Base-by-base conservation (phyloP, 768 basidiomycete species). In the Collybiopsis confluens region DNA sequence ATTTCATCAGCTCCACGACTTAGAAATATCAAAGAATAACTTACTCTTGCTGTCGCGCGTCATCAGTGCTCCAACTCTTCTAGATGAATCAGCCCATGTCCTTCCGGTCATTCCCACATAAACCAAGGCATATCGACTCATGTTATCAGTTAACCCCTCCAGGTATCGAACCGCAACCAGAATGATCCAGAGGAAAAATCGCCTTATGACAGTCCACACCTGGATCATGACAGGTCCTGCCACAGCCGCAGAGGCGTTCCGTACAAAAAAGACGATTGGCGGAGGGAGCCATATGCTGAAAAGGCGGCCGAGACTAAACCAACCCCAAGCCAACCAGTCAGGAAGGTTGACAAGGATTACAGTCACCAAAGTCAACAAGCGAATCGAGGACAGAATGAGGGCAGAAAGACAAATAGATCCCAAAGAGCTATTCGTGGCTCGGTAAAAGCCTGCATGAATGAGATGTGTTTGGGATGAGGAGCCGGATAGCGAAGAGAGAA, bases 361-460 rank as follows among this genome's bases (percentile, higher is more conserved):
- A 0, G 75, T 73, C 21, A 80, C 40, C 3, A 85, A 66, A 0
- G 75, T 69, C 45, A 89, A 73, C 3, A 85, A 57, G 16, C 85
- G 83, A n/a, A 90, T 75, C 40, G 77, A 65, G 3, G 92, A 85
- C 42, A 93, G 79, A 38, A 94, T 78, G 30, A 94, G 76, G 0
- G 90, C 82, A 2, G 91, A 81, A 45, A 94, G 73, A 53, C 81
- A 82, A 48, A 93, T 81, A 0, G 86, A 85, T 2, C 95, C 95
- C 5, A 95, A 70, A 0, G 88, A 93, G 1, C 90, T 86, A 4
- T 88, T 86, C 1, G 86, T 85, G 0, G 94, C 82, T 1, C 95
- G 86, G 41, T 81, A 78, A 44, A 94, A 71, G 1, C 91, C 88
- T 1, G 86, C 82, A 53, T 90, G 88, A 20, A 92, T 86, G 1